phyloP scores from a whole-genome alignment of 2,329 filamentous ascomycete species.

The Penicillium sp. region DNA sequence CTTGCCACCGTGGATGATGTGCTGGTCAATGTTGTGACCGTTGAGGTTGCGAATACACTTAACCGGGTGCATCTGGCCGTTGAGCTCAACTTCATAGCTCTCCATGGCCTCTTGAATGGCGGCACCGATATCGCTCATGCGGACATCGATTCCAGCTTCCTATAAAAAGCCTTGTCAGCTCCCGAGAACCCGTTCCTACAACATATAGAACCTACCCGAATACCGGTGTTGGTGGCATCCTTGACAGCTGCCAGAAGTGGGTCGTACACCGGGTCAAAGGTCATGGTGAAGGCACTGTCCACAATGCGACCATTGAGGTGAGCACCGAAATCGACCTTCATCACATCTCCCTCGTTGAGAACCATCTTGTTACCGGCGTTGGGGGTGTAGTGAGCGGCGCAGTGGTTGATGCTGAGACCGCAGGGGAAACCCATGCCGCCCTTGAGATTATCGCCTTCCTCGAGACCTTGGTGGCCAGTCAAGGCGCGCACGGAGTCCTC shows the following conservation, averaged over 20 bases:
- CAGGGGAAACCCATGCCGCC: slow-evolving; percentile 88
- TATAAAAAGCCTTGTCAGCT: slow-evolving; percentile 34
- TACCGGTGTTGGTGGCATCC: slow-evolving; percentile 73
- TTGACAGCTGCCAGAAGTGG: slow-evolving; percentile 69
- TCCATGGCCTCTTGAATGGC: slow-evolving; percentile 91
- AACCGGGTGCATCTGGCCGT: slow-evolving; percentile 76
- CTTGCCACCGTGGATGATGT: slow-evolving; percentile 89
- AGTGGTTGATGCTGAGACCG: slow-evolving; percentile 81
- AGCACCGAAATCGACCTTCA: slow-evolving; percentile 75
- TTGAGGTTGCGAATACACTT: slow-evolving; percentile 87
- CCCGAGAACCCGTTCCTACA: background rate
- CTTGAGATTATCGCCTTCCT: slow-evolving; percentile 76
- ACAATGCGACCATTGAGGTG: slow-evolving; percentile 73
- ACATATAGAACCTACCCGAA: slow-evolving; percentile 56
- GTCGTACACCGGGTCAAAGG: slow-evolving; percentile 71
- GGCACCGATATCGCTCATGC: slow-evolving; percentile 82
- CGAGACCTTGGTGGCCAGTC: slow-evolving; percentile 74
- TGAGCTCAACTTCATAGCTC: slow-evolving; percentile 85
- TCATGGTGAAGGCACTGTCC: slow-evolving; percentile 71
- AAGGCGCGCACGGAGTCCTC: slow-evolving; percentile 79
- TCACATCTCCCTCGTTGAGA: slow-evolving; percentile 67
- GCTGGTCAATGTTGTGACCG: slow-evolving; percentile 86
- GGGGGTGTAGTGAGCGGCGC: slow-evolving; percentile 83
- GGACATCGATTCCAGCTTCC: slow-evolving; percentile 90
- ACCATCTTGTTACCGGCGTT: slow-evolving; percentile 83